These are phyloP conservation scores for Wickerhamiella lipophila DNA, from an alignment of 805 yeast species.

Conservation along the genomic window DNA sequence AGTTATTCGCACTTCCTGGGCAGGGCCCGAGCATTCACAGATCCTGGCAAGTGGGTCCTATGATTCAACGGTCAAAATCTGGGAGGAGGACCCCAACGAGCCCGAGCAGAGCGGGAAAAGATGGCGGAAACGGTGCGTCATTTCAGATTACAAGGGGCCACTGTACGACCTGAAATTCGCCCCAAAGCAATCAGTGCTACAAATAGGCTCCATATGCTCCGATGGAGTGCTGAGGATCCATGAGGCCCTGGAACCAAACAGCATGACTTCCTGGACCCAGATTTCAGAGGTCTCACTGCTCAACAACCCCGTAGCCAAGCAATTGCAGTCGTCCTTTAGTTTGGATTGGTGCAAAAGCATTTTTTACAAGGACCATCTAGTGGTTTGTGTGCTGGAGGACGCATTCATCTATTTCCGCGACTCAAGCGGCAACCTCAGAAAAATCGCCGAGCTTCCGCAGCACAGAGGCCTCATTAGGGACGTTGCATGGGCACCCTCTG, in stretches of 20 bases:
- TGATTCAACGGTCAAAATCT: slow-evolving; percentile 76
- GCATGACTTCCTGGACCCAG: slow-evolving; percentile 67
- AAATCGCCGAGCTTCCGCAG: slow-evolving; percentile 57
- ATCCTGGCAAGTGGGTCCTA: slow-evolving; percentile 77
- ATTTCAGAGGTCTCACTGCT: slow-evolving; percentile 53
- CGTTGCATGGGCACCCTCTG: slow-evolving; percentile 92
- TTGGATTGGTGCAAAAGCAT: slow-evolving; percentile 85
- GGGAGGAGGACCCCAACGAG: slow-evolving; percentile 83
- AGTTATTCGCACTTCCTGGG: slow-evolving; percentile 76
- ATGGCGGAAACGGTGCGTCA: slow-evolving; percentile 63
- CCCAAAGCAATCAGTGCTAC: slow-evolving; percentile 68
- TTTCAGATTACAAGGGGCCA: slow-evolving; percentile 82
- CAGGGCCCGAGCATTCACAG: slow-evolving; percentile 87
- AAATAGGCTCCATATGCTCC: slow-evolving; percentile 74
- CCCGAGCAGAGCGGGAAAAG: slow-evolving; percentile 65
- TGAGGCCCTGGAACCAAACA: slow-evolving; percentile 84
- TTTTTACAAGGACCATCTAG: slow-evolving; percentile 66
- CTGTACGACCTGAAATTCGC: slow-evolving; percentile 83
- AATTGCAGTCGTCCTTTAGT: slow-evolving; percentile 73
- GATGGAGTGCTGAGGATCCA: slow-evolving; percentile 79
- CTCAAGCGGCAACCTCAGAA: slow-evolving; percentile 32
- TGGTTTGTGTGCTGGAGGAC: slow-evolving; percentile 75
- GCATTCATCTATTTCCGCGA: slow-evolving; percentile 61
- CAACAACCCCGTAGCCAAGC: slow-evolving; percentile 60
- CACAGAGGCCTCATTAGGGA: slow-evolving; percentile 79